These are phyloP conservation scores for Phaffia australis DNA, from an alignment of 768 basidiomycete genomes.

Conservation along the genomic window DNA sequence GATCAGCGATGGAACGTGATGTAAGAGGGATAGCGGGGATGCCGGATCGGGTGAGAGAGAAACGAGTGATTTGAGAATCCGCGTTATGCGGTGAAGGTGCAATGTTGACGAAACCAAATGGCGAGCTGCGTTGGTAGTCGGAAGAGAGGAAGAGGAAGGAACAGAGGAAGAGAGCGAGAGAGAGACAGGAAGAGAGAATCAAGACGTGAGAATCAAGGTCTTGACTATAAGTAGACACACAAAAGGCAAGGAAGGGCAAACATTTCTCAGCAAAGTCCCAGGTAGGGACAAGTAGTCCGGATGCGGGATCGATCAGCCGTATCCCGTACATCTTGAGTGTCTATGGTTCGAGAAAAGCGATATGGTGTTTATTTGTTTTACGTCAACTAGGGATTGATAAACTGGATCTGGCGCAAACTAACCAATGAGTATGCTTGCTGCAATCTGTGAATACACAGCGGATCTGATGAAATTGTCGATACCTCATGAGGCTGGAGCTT, in stretches of 20 bases:
- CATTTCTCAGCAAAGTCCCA: neutral
- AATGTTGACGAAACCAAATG: neutral
- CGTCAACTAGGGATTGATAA: neutral
- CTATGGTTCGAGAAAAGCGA: neutral
- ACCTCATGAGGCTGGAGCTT: conserved; percentile 6
- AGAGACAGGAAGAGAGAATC: neutral
- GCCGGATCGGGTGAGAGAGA: neutral
- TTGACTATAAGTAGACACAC: neutral
- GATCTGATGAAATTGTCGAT: neutral
- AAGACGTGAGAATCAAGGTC: neutral
- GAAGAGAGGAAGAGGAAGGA: neutral
- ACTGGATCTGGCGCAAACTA: neutral
- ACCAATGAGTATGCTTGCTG: conserved; percentile 11
- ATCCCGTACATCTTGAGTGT: conserved; percentile 1
- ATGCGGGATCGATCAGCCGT: neutral
- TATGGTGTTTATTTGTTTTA: neutral
- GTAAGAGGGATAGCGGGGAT: neutral
- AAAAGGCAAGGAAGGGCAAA: conserved; percentile 3
- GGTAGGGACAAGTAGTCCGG: neutral
- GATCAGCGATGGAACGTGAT: conserved; percentile 9
- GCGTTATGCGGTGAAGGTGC: conserved; percentile 8
- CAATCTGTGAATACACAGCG: neutral
- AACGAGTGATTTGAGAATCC: conserved; percentile 10
- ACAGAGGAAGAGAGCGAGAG: neutral
- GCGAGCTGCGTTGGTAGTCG: neutral